Conservation (phyloP, 805 yeast genomes). For the Huiozyma sinensis region DNA sequence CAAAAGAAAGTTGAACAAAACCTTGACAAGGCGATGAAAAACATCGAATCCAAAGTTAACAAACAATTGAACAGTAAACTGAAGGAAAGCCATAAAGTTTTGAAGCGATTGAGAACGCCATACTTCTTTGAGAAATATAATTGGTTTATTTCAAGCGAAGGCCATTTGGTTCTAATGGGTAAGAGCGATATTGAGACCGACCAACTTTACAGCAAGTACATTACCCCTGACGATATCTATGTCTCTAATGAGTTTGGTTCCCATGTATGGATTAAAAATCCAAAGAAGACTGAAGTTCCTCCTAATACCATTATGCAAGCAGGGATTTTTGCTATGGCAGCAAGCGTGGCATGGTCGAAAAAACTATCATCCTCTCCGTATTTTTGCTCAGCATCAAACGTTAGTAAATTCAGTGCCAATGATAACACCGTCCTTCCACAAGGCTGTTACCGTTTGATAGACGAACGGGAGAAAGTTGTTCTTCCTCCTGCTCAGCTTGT, state of each 20-base stretch:
- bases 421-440: conserved; percentile 42
- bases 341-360: conserved; percentile 84
- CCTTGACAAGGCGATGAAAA: conserved; percentile 66
- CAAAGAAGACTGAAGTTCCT: conserved; percentile 63
- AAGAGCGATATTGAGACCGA: conserved; percentile 73
- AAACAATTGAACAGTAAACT: conserved; percentile 58
- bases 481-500: conserved; percentile 76
- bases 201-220: conserved; percentile 66
- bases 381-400: conserved; percentile 62
- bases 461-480: conserved; percentile 41
- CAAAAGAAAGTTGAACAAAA: conserved; percentile 72
- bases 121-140: conserved; percentile 89
- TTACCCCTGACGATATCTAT: conserved; percentile 59
- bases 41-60: conserved; percentile 68
- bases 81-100: conserved; percentile 43
- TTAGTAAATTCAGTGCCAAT: conserved; percentile 58
- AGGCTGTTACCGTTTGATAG: conserved; percentile 48
- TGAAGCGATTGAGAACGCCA: conserved; percentile 55
- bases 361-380: conserved; percentile 76
- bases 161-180: conserved; percentile 78
- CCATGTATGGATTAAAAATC: conserved; percentile 74
- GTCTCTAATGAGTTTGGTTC: conserved; percentile 69
- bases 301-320: conserved; percentile 87
- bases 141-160: conserved; percentile 92
- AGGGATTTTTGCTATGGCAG: conserved; percentile 69